phyloP scores from a whole-genome alignment of 768 basidiomycete species.

The Boletus subparvulus region DNA sequence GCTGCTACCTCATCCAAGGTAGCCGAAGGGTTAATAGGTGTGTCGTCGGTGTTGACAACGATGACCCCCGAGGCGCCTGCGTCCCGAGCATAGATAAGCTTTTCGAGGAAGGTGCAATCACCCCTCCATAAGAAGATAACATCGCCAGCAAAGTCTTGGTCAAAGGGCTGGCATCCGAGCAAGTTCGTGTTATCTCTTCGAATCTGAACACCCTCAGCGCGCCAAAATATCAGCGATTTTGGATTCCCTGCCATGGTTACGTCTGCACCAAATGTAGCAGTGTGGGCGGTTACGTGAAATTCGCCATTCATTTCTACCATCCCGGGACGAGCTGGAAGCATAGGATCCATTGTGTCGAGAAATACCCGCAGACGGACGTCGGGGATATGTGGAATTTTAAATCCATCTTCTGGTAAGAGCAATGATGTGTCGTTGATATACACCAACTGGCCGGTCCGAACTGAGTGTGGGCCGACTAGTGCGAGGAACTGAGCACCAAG shows the following conservation, averaged over 20 bases:
- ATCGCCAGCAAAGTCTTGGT: conserved; percentile 44
- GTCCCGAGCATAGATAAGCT: conserved; percentile 64
- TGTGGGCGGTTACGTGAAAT: conserved; percentile 54
- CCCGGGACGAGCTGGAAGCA: conserved; percentile 40
- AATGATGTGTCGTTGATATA: conserved; percentile 70
- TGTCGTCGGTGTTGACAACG: conserved; percentile 65
- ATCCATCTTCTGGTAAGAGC: conserved; percentile 35
- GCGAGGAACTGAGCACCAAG: conserved; percentile 4
- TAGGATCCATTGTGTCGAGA: conserved; percentile 50
- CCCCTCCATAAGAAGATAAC: conserved; percentile 72
- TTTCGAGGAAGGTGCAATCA: conserved; percentile 85
- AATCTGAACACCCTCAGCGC: conserved; percentile 53
- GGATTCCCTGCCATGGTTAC: conserved; percentile 35
- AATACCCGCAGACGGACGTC: conserved; percentile 63
- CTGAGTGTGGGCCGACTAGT: conserved; percentile 78
- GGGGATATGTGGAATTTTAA: conserved; percentile 18
- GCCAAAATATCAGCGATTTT: conserved; percentile 45
- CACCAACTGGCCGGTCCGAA: conserved; percentile 78
- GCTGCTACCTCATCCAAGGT: conserved; percentile 53
- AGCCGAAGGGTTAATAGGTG: conserved; percentile 64
- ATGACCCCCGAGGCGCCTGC: conserved; percentile 79
- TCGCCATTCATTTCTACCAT: conserved; percentile 43
- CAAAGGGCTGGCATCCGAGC: conserved; percentile 61
- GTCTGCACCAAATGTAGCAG: conserved; percentile 72
- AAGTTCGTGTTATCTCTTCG: conserved; percentile 51